Evolutionary conservation across 768 basidiomycete species (phyloP), one percentile per base, ranked within the genome.

Genomic region (Heimioporus sp.): DNA sequence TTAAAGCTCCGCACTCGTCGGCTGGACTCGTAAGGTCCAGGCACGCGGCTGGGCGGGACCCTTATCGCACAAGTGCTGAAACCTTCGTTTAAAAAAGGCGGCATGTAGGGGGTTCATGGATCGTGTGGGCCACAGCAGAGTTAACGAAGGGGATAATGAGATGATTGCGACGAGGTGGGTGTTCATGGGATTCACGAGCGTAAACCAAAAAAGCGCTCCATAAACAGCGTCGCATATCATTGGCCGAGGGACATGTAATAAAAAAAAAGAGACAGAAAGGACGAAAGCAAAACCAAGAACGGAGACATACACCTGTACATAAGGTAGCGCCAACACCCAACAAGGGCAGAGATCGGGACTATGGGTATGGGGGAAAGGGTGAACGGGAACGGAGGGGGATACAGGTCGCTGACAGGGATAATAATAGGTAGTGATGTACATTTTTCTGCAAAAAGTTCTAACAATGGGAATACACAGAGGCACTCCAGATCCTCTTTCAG

Each of bases 351-450:
- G 42, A 17, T 50, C 37, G 50, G 46, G 43, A 48, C 48, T 53
- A 51, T 35, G 61, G 59, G 60, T 60, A 60, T 57, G 47, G 50
- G 56, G 46, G 49, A 46, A 42, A 32, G 32, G 50, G 31, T 40
- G 39, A 49, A 28, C 28, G 39, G 15, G 34, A 35, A 52, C 43
- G 35, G 53, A 53, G 36, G 46, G 46, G 36, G 53, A 52, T 70
- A 68, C 67, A 68, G 53, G 46, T 59, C 55, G 48, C 56, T 53
- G 65, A 63, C 51, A 45, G 41, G 57, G 68, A 70, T 70, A 68
- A 70, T 68, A 49, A 70, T 66, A 70, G 53, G 53, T 30, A 42
- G 56, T 64, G 64, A 52, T 63, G 65, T 68, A 68, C 67, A 68
- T 49, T 68, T 65, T 58, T 64, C 62, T 66, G 68, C 54, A 55